Evolutionary conservation across 129 eudicot species (phyloP).

Genomic region (Pulicaria dysenterica): DNA sequence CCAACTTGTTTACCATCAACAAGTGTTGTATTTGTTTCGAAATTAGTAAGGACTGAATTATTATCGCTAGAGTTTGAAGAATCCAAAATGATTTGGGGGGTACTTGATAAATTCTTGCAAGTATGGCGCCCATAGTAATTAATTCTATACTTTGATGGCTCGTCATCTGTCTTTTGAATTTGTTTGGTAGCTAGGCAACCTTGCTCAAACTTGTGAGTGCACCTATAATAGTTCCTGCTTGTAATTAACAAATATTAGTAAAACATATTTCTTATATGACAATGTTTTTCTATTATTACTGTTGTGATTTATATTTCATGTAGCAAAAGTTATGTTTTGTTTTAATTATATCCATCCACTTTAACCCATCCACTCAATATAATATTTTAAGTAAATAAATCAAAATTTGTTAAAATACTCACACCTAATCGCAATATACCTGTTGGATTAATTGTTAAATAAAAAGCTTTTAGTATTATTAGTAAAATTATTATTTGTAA

Average conservation of each 20-base stretch:
- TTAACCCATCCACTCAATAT: no score
- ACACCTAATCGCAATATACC: no score
- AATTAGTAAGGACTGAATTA: conserved; percentile 43
- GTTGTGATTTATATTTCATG: no score
- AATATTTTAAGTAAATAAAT: no score
- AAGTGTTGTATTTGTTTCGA: conserved; percentile 18
- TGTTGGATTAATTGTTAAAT: no score
- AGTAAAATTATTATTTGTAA: no score
- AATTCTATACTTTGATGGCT: conserved; percentile 41
- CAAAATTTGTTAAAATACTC: no score
- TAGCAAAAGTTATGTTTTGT: no score
- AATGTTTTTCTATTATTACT: no score
- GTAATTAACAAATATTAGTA: background rate
- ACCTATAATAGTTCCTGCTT: conserved; percentile 65
- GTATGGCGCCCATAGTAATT: conserved; percentile 53
- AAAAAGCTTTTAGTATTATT: no score
- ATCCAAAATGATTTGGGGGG: conserved; percentile 34
- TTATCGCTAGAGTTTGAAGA: conserved; percentile 20
- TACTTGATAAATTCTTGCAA: conserved; percentile 34
- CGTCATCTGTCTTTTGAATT: conserved; percentile 48
- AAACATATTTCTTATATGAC: background rate
- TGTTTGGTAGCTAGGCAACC: conserved; percentile 61
- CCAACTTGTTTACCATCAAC: background rate
- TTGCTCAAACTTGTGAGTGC: conserved; percentile 71
- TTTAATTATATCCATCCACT: no score